Percentiles rank a stretch among this genome's conserved stretches.
These are phyloP conservation scores for Carex littledalei DNA, from an alignment of 176 grass and related monocot species.

Conservation along the genomic window DNA sequence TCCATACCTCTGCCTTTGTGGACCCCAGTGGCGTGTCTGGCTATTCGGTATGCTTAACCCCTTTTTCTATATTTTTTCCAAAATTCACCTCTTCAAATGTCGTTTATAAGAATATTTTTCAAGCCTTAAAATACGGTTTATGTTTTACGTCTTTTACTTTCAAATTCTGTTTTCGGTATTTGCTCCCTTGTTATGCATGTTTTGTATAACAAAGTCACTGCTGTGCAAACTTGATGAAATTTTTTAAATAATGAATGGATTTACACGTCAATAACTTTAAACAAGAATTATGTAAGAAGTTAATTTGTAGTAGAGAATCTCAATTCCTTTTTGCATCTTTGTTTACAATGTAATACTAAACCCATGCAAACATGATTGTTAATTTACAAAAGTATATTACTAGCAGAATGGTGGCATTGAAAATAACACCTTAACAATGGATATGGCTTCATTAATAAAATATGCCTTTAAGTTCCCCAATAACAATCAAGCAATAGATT, in stretches of 20 bases:
- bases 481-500: slow-evolving; percentile 5
- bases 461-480: neutral
- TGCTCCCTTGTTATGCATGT: neutral
- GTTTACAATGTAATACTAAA: neutral
- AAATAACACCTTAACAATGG: neutral
- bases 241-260: neutral
- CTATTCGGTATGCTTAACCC: slow-evolving; percentile 53
- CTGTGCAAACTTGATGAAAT: neutral
- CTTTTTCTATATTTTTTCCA: neutral
- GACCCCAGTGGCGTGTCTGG: slow-evolving; percentile 81
- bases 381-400: neutral
- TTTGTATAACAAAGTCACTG: neutral
- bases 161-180: neutral
- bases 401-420: neutral
- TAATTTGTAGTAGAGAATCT: neutral
- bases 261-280: neutral
- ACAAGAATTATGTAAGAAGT: neutral
- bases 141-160: neutral
- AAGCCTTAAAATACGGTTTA: neutral
- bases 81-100: neutral
- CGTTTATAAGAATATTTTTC: neutral
- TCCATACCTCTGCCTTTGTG: slow-evolving; percentile 87
- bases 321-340: neutral
- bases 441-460: neutral
- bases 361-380: neutral